Conservation (phyloP, 352 stramenopile genomes). For the Globisporangium cystogenes region DNA sequence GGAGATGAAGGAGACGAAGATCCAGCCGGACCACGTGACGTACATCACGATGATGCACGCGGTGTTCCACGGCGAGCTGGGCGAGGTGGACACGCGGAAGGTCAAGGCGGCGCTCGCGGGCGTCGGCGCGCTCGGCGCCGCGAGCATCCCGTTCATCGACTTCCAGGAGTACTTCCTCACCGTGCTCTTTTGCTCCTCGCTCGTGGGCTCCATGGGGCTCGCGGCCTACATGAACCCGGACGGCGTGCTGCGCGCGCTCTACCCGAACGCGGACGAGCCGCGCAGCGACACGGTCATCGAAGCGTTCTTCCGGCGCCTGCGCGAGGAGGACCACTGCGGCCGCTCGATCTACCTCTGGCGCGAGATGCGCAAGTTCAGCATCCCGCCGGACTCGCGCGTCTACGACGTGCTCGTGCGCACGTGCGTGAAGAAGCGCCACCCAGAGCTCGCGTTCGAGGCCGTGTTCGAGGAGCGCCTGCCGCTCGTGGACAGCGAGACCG, state of each 20-base stretch:
- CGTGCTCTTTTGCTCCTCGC: slow-evolving; percentile 62
- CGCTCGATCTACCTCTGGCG: slow-evolving; percentile 83
- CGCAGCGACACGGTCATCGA: slow-evolving; percentile 61
- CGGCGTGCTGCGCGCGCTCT: slow-evolving; percentile 71
- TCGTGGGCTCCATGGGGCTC: slow-evolving; percentile 77
- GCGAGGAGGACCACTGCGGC: slow-evolving; percentile 82
- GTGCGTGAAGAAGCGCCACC: slow-evolving; percentile 81
- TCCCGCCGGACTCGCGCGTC: slow-evolving; percentile 60
- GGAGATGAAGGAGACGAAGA: slow-evolving; percentile 75
- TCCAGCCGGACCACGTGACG: slow-evolving; percentile 64
- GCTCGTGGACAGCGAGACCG: slow-evolving; percentile 34
- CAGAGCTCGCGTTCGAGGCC: slow-evolving; percentile 66
- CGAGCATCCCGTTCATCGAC: slow-evolving; percentile 65
- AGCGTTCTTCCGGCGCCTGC: slow-evolving; percentile 75
- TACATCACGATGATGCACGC: slow-evolving; percentile 88
- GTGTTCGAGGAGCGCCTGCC: slow-evolving; percentile 61
- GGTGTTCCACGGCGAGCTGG: slow-evolving; percentile 76
- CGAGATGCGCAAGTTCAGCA: slow-evolving; percentile 72
- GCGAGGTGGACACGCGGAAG: slow-evolving; percentile 54
- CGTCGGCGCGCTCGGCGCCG: slow-evolving; percentile 45
- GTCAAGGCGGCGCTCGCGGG: slow-evolving; percentile 61
- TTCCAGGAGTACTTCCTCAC: slow-evolving; percentile 72
- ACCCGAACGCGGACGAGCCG: slow-evolving; percentile 73
- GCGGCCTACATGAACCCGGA: slow-evolving; percentile 84
- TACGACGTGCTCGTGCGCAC: slow-evolving; percentile 80